Evolutionary conservation across 2,329 filamentous ascomycete species (phyloP), one percentile per base, ranked within the genome.

Genomic region (Colletotrichum tamarilloi): DNA sequence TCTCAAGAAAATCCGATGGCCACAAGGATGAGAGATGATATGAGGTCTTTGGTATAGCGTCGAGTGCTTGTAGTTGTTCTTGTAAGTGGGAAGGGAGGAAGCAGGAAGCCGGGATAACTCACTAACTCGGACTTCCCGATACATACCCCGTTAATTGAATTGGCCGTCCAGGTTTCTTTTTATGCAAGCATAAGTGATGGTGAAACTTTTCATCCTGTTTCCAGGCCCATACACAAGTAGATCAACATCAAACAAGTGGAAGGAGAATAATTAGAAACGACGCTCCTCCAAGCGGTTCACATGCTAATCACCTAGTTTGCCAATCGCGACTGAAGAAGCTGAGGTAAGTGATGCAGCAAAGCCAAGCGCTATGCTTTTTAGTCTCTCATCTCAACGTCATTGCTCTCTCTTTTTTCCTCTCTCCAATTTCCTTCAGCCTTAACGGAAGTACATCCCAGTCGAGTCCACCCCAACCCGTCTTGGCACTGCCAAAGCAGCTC

Each of bases 351-450:
- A 38, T 22, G 19, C 56, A 68, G 9, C 24, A 42, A 62, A 35
- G 57, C 24, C 16, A 62, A 55, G 64, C 46, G 49, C 32, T 9
- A 28, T 62, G n/a, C 19, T 65, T 35, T 69, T 35, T 69, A 72
- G 70, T 72, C 59, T 60, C 70, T 69, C 70, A 72, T 72, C 38
- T 69, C 66, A 69, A 72, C 70, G 70, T 72, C 70, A 72, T 72
- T 69, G 70, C 66, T 30, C 28, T 49, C 11, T 35, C 9, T 35
- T 5, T 35, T 35, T 35, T 28, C 30, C 35, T 42, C 42, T 42
- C 11, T 30, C 14, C 22, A 28, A 38, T 35, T 64, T 65, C 46
- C 28, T 52, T 57, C 32, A 68, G 68, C 57, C 63, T 68, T 62
- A 67, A 42, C 28, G 16, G 32, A 28, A 22, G 52, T 65, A 65